phyloP scores from a whole-genome alignment of 169 alveolate genomes.

The Plasmodium chabaudi region DNA sequence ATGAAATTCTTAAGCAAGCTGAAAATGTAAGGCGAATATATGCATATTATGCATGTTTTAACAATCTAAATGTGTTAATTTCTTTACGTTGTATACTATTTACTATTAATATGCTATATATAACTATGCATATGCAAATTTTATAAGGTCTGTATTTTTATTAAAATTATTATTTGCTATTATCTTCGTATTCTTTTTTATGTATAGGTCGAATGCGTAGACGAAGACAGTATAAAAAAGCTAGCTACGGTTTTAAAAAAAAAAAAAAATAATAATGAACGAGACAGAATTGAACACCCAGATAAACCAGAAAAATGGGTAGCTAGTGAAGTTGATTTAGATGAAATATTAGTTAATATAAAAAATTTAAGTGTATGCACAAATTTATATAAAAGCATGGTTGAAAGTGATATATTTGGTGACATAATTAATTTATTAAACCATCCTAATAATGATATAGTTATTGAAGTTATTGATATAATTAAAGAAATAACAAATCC shows the following conservation, averaged over 20 bases:
- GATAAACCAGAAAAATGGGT: conserved; percentile 76
- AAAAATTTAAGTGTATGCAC: conserved; percentile 73
- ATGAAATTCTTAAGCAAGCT: conserved; percentile 69
- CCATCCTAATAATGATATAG: conserved; percentile 74
- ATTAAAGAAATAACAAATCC: conserved; percentile 74
- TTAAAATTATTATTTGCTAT: neutral
- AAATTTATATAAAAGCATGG: conserved; percentile 67
- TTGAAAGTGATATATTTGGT: conserved; percentile 43
- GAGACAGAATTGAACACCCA: conserved; percentile 75
- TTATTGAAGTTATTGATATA: conserved; percentile 64
- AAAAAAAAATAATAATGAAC: conserved; percentile 63
- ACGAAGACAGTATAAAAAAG: conserved; percentile 66
- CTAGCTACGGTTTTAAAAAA: conserved; percentile 51
- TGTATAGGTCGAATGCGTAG: conserved; percentile 54
- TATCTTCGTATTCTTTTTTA: neutral
- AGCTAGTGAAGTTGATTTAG: conserved; percentile 72
- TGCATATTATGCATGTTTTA: neutral
- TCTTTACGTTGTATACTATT: neutral
- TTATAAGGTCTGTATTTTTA: neutral
- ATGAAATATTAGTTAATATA: conserved; percentile 58
- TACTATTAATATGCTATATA: neutral
- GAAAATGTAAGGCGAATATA: conserved; percentile 45
- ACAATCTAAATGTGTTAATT: neutral
- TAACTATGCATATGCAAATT: neutral
- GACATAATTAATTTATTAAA: conserved; percentile 58